phyloP scores from a whole-genome alignment of 768 basidiomycete genomes.

The Piloderma croceum region DNA sequence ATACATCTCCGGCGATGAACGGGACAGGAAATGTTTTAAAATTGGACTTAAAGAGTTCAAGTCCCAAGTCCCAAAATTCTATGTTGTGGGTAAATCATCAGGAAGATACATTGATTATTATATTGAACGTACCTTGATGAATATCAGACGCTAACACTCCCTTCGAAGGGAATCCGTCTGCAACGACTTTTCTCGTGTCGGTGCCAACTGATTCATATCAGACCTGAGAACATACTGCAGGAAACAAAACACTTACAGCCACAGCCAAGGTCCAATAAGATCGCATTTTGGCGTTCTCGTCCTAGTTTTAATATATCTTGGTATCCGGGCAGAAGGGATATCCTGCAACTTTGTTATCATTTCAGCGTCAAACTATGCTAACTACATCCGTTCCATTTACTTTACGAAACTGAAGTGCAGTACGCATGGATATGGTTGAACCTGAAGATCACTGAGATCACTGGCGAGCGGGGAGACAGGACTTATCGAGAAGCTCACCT shows the following conservation, averaged over 20 bases:
- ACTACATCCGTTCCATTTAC: slow-evolving; percentile 4
- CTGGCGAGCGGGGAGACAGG: slow-evolving; percentile 1
- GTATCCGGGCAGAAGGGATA: slow-evolving; percentile 18
- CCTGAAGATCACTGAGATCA: slow-evolving; percentile 14
- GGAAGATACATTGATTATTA: neutral
- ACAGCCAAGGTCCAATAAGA: slow-evolving; percentile 43
- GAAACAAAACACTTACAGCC: slow-evolving; percentile 29
- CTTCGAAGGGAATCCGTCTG: slow-evolving; percentile 38
- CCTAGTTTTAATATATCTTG: slow-evolving; percentile 30
- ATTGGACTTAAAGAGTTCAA: slow-evolving; percentile 51
- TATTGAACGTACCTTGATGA: slow-evolving; percentile 24
- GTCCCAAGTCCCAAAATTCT: slow-evolving; percentile 62
- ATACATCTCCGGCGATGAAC: slow-evolving; percentile 52
- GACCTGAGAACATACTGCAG: neutral
- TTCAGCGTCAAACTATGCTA: neutral
- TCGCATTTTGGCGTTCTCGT: slow-evolving; percentile 27
- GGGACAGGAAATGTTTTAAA: slow-evolving; percentile 46
- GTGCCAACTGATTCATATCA: slow-evolving; percentile 29
- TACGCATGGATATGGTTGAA: slow-evolving; percentile 28
- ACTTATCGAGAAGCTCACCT: slow-evolving; percentile 11
- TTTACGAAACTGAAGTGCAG: slow-evolving; percentile 19
- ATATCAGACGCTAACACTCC: slow-evolving; percentile 37
- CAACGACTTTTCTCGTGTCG: slow-evolving; percentile 35
- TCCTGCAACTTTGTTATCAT: slow-evolving; percentile 13
- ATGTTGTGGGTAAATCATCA: neutral